phyloP scores from a whole-genome alignment of 768 basidiomycete genomes.

The Lactarius evosmus region DNA sequence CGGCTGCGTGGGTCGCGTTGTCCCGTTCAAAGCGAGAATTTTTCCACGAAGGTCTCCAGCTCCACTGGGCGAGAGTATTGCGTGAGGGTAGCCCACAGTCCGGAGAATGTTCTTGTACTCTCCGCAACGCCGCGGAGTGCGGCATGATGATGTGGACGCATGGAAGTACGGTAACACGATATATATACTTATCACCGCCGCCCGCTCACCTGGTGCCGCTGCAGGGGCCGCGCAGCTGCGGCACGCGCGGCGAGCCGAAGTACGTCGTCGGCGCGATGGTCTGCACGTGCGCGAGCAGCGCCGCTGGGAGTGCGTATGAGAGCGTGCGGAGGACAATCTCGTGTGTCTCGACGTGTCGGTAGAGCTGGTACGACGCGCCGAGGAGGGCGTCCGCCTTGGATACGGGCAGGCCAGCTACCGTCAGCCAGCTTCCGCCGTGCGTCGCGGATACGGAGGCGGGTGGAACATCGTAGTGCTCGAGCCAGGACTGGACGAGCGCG shows the following conservation, averaged over 20 bases:
- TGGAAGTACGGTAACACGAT: too few species aligned
- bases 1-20: too few species aligned
- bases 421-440: slow-evolving; percentile 57
- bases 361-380: slow-evolving; percentile 52
- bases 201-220: too few species aligned
- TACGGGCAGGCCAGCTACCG: slow-evolving; percentile 47
- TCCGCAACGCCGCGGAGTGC: too few species aligned
- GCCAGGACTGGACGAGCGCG: slow-evolving; percentile 53
- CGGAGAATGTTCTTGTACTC: too few species aligned
- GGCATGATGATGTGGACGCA: too few species aligned
- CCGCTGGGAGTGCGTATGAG: slow-evolving; percentile 55
- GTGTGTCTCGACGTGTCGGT: slow-evolving; percentile 46
- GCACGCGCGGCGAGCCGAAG: slow-evolving; percentile 55
- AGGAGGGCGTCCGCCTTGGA: slow-evolving; percentile 59
- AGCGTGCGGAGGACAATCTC: slow-evolving; percentile 54
- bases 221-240: too few species aligned
- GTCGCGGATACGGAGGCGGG: slow-evolving; percentile 39
- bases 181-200: too few species aligned
- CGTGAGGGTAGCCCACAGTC: too few species aligned
- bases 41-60: too few species aligned
- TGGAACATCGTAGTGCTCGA: slow-evolving; percentile 48
- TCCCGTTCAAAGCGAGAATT: too few species aligned
- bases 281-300: slow-evolving; percentile 52
- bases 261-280: slow-evolving; percentile 59
- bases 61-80: too few species aligned